A percentile compares a stretch with the other conserved stretches of the same genome.
Conservation (phyloP, 208 protist species). For the Phytomonas francai region DNA sequence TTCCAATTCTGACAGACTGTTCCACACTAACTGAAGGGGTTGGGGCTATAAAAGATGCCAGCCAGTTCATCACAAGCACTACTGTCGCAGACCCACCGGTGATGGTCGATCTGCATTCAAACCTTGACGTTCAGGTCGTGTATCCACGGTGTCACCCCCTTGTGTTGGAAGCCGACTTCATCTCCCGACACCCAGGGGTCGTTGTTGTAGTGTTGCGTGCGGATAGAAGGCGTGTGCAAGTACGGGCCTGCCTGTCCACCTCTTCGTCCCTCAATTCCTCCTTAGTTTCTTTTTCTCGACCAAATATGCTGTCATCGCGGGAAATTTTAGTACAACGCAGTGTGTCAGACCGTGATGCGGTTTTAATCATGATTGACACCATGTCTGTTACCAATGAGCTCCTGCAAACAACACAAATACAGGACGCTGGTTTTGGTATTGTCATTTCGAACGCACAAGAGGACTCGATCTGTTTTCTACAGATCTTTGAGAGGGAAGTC, state of each 20-base stretch:
- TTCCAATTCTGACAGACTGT: background rate
- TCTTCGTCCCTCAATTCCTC: constrained; percentile 2
- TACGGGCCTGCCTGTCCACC: constrained; percentile 12
- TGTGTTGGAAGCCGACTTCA: constrained; percentile 15
- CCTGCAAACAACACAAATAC: constrained; percentile 2
- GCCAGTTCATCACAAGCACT: background rate
- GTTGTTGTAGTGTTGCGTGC: constrained; percentile 2
- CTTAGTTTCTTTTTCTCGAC: background rate
- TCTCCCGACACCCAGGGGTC: constrained; percentile 2
- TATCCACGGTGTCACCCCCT: constrained; percentile 59
- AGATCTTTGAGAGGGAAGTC: background rate
- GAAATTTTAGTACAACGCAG: constrained; percentile 67
- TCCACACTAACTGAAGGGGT: background rate
- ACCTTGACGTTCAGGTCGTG: constrained; percentile 39
- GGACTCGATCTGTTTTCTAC: background rate
- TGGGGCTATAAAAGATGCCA: background rate
- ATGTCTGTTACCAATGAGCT: constrained; percentile 18
- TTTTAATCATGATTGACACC: constrained; percentile 62
- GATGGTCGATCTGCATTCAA: constrained; percentile 61
- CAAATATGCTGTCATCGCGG: constrained; percentile 5
- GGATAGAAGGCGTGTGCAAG: constrained; percentile 15
- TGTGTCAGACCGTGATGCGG: constrained; percentile 23
- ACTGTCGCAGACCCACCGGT: constrained; percentile 11
- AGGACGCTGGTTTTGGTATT: background rate
- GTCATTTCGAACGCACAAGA: background rate